These are phyloP conservation scores for Globisporangium perplexum DNA, from an alignment of 352 stramenopile species.

Conservation along the genomic window DNA sequence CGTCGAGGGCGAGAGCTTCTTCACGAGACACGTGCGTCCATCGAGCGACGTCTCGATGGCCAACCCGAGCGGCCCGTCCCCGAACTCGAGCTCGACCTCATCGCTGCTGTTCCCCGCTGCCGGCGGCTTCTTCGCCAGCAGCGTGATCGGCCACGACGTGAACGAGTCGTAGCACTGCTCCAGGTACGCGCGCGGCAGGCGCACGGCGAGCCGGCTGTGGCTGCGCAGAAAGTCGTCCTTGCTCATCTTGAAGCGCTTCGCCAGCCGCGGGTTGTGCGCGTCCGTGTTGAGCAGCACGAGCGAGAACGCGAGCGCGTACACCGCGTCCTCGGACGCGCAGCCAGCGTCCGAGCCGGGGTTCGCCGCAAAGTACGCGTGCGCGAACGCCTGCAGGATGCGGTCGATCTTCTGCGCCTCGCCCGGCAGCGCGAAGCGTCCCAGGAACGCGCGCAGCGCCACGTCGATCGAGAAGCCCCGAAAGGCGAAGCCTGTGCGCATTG, in stretches of 20 bases:
- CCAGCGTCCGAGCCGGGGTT: conserved; percentile 46
- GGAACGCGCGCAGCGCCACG: conserved; percentile 62
- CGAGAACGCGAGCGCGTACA: conserved; percentile 78
- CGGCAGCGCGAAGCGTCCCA: conserved; percentile 62
- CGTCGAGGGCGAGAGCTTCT: conserved; percentile 26
- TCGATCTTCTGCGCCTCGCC: conserved; percentile 83
- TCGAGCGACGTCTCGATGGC: conserved; percentile 81
- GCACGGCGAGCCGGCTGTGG: conserved; percentile 44
- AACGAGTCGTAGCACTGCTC: conserved; percentile 66
- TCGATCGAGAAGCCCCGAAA: conserved; percentile 62
- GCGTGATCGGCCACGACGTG: conserved; percentile 41
- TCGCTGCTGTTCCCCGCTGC: conserved; percentile 23
- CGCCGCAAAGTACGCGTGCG: conserved; percentile 49
- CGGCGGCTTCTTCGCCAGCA: conserved; percentile 43
- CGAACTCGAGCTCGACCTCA: conserved; percentile 69
- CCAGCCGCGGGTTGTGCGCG: conserved; percentile 62
- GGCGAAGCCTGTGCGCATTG: conserved; percentile 47
- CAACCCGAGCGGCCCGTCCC: conserved; percentile 39
- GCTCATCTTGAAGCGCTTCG: conserved; percentile 66
- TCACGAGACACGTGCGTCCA: conserved; percentile 56
- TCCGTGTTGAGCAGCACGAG: conserved; percentile 78
- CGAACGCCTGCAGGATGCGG: conserved; percentile 77
- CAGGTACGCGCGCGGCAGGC: conserved; percentile 42
- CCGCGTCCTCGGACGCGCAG: conserved; percentile 62
- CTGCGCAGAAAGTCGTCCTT: conserved; percentile 73